phyloP scores from a whole-genome alignment of 192 early-diverging fungal species.

The Phlyctochytrium arcticum region DNA sequence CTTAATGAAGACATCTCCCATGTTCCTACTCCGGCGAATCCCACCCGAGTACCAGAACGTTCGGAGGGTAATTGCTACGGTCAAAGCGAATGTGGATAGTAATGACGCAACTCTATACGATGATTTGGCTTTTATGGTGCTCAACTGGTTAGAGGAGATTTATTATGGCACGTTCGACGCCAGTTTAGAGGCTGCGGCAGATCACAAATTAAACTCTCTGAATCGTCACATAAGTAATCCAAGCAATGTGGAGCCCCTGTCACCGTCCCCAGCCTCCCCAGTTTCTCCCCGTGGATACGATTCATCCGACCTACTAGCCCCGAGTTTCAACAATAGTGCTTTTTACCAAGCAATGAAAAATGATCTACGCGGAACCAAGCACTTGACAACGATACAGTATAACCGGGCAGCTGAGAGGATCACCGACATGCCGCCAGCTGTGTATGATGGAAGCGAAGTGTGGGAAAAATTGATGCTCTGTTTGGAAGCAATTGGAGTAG shows the following conservation, averaged over 20 bases:
- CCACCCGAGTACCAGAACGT: constrained; percentile 20
- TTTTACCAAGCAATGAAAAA: constrained; percentile 44
- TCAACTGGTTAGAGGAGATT: constrained; percentile 33
- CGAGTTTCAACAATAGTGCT: constrained; percentile 27
- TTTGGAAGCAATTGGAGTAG: constrained; percentile 38
- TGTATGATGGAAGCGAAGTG: constrained; percentile 24
- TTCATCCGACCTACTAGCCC: background rate
- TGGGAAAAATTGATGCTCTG: constrained; percentile 32
- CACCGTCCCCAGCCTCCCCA: background rate
- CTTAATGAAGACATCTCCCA: constrained; percentile 21
- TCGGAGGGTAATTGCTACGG: constrained; percentile 7
- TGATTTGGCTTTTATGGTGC: constrained; percentile 29
- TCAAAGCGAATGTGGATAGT: constrained; percentile 24
- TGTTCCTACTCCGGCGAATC: constrained; percentile 18
- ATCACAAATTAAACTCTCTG: background rate
- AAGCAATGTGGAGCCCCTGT: background rate
- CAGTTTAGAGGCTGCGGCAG: constrained; percentile 1
- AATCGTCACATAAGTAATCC: no score
- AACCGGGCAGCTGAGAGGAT: constrained; percentile 40
- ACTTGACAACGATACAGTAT: constrained; percentile 40
- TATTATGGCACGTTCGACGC: constrained; percentile 27
- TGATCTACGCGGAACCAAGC: constrained; percentile 40
- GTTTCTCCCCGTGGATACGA: no score
- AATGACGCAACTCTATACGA: constrained; percentile 37
- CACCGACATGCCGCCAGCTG: constrained; percentile 36